These are phyloP conservation scores for Colletotrichum musicola DNA, from an alignment of 2,329 filamentous ascomycete species.

Conservation along the genomic window DNA sequence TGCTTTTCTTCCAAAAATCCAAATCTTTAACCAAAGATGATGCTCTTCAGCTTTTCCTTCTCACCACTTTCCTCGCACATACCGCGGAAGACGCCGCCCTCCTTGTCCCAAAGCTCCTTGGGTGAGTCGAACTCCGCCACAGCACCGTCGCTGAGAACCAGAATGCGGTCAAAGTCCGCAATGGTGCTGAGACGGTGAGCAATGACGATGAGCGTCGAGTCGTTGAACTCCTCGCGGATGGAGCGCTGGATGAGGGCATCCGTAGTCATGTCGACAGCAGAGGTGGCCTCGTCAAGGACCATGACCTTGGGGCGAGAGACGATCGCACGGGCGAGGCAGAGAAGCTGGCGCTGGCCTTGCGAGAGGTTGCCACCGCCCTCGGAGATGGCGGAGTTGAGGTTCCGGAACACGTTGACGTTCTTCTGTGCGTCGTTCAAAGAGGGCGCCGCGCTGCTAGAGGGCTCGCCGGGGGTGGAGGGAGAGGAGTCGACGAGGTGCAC, in stretches of 20 bases:
- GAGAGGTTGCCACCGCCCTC: slow-evolving; percentile 82
- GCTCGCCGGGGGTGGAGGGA: slow-evolving; percentile 55
- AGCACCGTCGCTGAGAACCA: slow-evolving; percentile 76
- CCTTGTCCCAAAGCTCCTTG: slow-evolving; percentile 68
- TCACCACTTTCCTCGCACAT: slow-evolving; percentile 75
- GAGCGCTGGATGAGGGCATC: slow-evolving; percentile 80
- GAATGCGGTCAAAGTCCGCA: slow-evolving; percentile 80
- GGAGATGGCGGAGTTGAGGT: slow-evolving; percentile 73
- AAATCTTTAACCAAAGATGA: slow-evolving; percentile 51
- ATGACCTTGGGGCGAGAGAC: slow-evolving; percentile 80
- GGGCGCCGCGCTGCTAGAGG: slow-evolving; percentile 47
- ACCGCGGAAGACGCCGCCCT: slow-evolving; percentile 68
- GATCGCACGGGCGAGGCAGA: slow-evolving; percentile 80
- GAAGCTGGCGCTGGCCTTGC: slow-evolving; percentile 81
- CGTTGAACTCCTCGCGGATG: slow-evolving; percentile 78
- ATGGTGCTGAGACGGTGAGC: slow-evolving; percentile 74
- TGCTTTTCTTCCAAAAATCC: background rate
- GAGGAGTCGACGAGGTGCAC: slow-evolving; percentile 73
- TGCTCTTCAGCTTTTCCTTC: slow-evolving; percentile 63
- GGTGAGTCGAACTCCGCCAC: slow-evolving; percentile 78
- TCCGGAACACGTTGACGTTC: slow-evolving; percentile 76
- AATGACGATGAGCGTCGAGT: slow-evolving; percentile 78
- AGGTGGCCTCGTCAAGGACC: slow-evolving; percentile 85
- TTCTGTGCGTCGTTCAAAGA: slow-evolving; percentile 48
- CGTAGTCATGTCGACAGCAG: slow-evolving; percentile 82